Evolutionary conservation across 768 basidiomycete species (phyloP).

Genomic region (Pulveroboletus sp.): DNA sequence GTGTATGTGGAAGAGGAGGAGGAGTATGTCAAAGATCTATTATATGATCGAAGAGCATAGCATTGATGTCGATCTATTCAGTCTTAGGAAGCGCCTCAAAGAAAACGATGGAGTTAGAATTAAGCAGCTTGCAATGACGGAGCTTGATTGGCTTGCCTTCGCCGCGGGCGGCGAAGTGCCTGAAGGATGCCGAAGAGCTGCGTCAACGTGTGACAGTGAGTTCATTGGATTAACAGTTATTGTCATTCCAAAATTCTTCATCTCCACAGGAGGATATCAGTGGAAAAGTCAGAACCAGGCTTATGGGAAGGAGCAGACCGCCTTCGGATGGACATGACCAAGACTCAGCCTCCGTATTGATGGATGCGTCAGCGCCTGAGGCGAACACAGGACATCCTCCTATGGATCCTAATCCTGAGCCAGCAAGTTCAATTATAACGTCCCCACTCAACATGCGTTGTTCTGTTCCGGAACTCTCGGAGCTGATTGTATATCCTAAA

Average conservation of each 20-base stretch:
- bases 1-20: conserved; percentile 1
- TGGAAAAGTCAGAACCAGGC: neutral
- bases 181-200: conserved; percentile 4
- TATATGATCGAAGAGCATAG: neutral
- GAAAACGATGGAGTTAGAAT: neutral
- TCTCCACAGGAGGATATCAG: conserved; percentile 3
- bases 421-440: neutral
- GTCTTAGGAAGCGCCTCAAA: conserved; percentile 7
- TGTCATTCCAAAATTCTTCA: neutral
- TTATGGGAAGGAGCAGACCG: neutral
- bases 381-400: neutral
- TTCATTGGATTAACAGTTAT: neutral
- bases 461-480: neutral
- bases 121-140: neutral
- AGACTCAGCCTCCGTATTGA: neutral
- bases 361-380: neutral
- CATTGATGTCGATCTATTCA: neutral
- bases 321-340: neutral
- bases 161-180: neutral
- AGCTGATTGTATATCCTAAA: neutral
- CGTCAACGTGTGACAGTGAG: conserved; percentile 4
- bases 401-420: neutral
- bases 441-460: neutral
- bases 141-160: conserved; percentile 8
- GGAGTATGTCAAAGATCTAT: neutral